Conservation (phyloP, 1,139 yeast genomes). For the Suhomyces terraborum region DNA sequence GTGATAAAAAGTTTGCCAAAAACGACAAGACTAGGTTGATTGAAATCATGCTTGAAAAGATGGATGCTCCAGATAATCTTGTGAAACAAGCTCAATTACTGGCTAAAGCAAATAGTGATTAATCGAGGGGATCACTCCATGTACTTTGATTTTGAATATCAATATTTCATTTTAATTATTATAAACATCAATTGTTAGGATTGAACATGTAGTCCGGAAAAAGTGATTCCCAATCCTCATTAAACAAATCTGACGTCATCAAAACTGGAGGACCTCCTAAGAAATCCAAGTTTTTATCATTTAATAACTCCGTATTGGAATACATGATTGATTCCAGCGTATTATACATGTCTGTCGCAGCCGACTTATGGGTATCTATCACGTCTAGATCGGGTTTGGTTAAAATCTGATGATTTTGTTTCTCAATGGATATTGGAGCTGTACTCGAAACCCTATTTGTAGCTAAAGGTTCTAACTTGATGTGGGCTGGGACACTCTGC, state of each 20-base stretch:
- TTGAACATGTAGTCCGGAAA: conserved; percentile 43
- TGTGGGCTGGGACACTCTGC: conserved; percentile 1
- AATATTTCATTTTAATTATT: too few relatives aligned
- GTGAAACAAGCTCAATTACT: conserved; percentile 76
- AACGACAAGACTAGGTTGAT: conserved; percentile 70
- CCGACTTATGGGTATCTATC: not conserved
- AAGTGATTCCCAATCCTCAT: conserved; percentile 53
- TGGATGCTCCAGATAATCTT: conserved; percentile 64
- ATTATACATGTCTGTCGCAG: conserved; percentile 4
- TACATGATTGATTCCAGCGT: conserved; percentile 20
- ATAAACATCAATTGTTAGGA: conserved; percentile 15
- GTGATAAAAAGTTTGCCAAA: conserved; percentile 52
- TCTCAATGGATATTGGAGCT: conserved; percentile 4
- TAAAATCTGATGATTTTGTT: conserved; percentile 7
- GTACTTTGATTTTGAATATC: too few relatives aligned
- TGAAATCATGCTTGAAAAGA: conserved; percentile 73
- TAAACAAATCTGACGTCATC: conserved; percentile 53
- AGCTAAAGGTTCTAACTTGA: conserved; percentile 4
- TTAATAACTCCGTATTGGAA: conserved; percentile 25
- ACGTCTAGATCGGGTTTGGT: conserved; percentile 3
- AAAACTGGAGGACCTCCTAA: conserved; percentile 57
- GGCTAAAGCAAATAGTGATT: conserved; percentile 56
- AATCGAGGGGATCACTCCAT: too few relatives aligned
- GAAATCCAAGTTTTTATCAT: conserved; percentile 38
- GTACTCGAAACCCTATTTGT: not conserved